A percentile compares a stretch with the other conserved stretches of the same genome.
These are phyloP conservation scores for Brasenia schreberi DNA, from an alignment of 164 flowering plant genomes.

Conservation along the genomic window DNA sequence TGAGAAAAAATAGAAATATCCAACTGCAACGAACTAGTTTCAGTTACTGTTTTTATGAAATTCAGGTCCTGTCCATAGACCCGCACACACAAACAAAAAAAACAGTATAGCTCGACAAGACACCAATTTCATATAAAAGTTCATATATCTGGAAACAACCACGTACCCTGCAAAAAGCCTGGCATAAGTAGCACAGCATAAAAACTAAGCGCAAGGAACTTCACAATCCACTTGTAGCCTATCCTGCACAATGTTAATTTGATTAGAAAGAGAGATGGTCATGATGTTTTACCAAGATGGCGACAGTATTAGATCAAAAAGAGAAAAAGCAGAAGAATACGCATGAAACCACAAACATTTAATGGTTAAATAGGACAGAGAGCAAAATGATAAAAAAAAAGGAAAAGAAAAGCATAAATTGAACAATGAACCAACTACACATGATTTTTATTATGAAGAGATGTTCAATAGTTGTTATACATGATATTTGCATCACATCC, in stretches of 20 bases:
- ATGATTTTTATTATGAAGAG: no score
- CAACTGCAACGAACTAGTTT: conserved; percentile 39
- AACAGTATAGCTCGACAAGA: background rate
- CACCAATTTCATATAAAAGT: background rate
- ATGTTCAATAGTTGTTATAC: no score
- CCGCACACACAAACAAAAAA: background rate
- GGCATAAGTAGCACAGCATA: conserved; percentile 90
- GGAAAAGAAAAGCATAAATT: no score
- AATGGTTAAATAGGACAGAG: no score
- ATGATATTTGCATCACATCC: no score
- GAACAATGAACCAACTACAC: no score
- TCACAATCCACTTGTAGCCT: conserved; percentile 84
- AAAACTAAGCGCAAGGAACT: conserved; percentile 61
- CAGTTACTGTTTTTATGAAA: background rate
- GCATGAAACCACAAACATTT: no score
- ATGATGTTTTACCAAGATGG: no score
- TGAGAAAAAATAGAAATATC: conserved; percentile 74
- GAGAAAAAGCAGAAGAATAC: no score
- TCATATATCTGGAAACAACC: background rate
- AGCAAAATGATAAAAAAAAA: no score
- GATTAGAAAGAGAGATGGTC: conserved; percentile 8
- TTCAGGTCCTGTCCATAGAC: background rate
- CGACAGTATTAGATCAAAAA: no score
- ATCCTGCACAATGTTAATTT: conserved; percentile 50
- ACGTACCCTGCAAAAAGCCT: conserved; percentile 82